Evolutionary conservation across 495 filamentous ascomycete species (phyloP), one percentile per base, ranked within the genome.

Genomic region (Sordaria brevicollis): DNA sequence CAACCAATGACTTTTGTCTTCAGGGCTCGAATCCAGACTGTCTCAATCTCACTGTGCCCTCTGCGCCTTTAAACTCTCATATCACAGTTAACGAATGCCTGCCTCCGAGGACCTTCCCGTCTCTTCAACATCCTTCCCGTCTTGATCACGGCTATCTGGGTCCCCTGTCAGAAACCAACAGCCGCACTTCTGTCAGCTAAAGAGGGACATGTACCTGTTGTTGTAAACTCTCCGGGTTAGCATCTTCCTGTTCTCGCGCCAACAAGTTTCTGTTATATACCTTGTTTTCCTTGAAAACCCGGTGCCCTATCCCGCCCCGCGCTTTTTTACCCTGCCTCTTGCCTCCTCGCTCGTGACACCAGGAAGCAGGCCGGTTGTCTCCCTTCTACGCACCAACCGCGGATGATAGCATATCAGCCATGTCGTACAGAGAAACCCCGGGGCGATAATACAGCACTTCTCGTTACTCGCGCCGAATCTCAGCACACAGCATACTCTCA

Each of bases 361-460:
- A n/a, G n/a, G 17, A 41, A 41, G 31, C n/a, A 66, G 21, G 31
- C 65, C 31, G 65, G 21, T 35, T 17, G 31, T 41, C 49, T 62
- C 11, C 29, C 49, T 62, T 62, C 49, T 31, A 62, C 25, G 49
- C 49, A 62, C 13, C 49, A 62, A 62, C 25, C 17, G 17, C 65
- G 35, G 35, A 37, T 70, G n/a, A 70, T 66, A 29, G 35, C 65
- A 66, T 35, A 31, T 41, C 38, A 19, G 72, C 49, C 66, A 75
- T 78, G 76, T 76, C 74, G 74, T 70, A 74, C 71, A 71, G 29
- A 54, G 33, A 21, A 71, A 66, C 73, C 35, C 62, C 66, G 72
- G 35, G 68, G 71, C 74, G 72, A 72, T 77, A 76, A 72, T 49
- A 69, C 68, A 66, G 65, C 73, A 70, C 72, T 78, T 70, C 69